Percentiles rank a stretch among this genome's conserved stretches.
Evolutionary conservation across 2,329 filamentous ascomycete species (phyloP).

Genomic region (Epichloe uncinata): DNA sequence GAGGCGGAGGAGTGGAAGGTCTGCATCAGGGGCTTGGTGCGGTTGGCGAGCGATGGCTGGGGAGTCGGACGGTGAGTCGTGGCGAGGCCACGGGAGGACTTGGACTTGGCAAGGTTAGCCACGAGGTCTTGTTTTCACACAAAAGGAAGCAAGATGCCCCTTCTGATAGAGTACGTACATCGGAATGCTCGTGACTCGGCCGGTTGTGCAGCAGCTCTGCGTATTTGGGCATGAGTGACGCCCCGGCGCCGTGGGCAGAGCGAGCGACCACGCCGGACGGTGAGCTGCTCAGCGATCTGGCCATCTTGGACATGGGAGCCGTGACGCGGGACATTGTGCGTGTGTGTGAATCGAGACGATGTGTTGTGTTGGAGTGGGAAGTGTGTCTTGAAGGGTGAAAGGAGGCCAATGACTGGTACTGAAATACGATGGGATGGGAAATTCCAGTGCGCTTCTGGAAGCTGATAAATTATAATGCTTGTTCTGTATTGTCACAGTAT

Average conservation of each 20-base stretch:
- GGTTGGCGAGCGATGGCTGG: conserved; percentile 29
- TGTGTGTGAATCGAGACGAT: no score
- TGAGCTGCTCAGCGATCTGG: conserved; percentile 32
- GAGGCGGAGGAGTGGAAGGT: conserved; percentile 40
- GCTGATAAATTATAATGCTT: no score
- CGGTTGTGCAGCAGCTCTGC: conserved; percentile 30
- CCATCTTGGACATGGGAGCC: conserved; percentile 34
- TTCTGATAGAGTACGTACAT: conserved; percentile 22
- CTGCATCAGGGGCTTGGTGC: conserved; percentile 47
- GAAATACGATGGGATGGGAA: no score
- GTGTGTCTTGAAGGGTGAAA: no score
- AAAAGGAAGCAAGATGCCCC: background rate
- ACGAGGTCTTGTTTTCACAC: background rate
- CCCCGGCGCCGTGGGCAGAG: conserved; percentile 23
- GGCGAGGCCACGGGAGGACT: conserved; percentile 28
- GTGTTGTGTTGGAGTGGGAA: no score
- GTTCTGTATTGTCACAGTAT: no score
- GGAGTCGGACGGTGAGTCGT: conserved; percentile 35
- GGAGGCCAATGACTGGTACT: no score
- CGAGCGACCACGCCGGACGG: conserved; percentile 21
- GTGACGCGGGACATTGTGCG: conserved; percentile 35
- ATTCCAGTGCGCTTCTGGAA: no score
- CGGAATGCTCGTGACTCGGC: conserved; percentile 21
- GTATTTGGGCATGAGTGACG: conserved; percentile 32
- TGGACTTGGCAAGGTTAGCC: conserved; percentile 1